Base-by-base conservation (phyloP, 2,329 filamentous ascomycete species). In the Apiospora sp. region DNA sequence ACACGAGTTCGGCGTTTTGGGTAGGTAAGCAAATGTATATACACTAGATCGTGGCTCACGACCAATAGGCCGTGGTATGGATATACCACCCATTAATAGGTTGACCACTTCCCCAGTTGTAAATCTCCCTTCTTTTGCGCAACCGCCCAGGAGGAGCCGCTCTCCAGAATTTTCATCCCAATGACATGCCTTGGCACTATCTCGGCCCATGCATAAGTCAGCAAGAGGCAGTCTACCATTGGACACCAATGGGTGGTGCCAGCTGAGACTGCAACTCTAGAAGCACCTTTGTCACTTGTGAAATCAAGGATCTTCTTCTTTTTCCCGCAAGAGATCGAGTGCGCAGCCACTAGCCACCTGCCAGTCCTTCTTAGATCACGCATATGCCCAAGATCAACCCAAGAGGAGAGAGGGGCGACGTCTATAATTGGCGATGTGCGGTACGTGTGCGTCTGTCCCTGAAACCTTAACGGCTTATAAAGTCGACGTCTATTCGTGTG, bases 131-230 rank as follows among this genome's bases (percentile, higher is more conserved):
- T 41, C 69, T 41, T n/a, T 37, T 43, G 30, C 34, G 24, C 68
- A 70, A 51, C 69, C 69, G 69, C 69, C 69, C 69, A 70, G 16
- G 69, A 58, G 69, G 69, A 61, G 69, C 69, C 69, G 48, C 69
- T 70, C 58, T 64, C 30, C 58, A 64, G 58, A 64, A 41, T 64
- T 41, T 41, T 41, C 58, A 41, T 41, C 58, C 58, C 58, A 64
- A 64, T 64, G 30, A 64, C 34, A 64, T 41, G 58, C 19, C 58
- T 64, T 64, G 58, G 58, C 58, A 64, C 58, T 64, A 64, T 64
- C 58, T 41, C 58, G 34, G 30, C 58, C 58, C 58, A 64, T 64
- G 58, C 58, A 64, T 64, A 41, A 64, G 58, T 64, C 58, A 64
- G 58, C 58, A 41, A 8, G 34, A 64, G 8, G 58, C 44, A 14